Percentiles rank a stretch among this genome's conserved stretches.
Conservation (phyloP, 2,329 filamentous ascomycete genomes). For the Shiraia sp. region DNA sequence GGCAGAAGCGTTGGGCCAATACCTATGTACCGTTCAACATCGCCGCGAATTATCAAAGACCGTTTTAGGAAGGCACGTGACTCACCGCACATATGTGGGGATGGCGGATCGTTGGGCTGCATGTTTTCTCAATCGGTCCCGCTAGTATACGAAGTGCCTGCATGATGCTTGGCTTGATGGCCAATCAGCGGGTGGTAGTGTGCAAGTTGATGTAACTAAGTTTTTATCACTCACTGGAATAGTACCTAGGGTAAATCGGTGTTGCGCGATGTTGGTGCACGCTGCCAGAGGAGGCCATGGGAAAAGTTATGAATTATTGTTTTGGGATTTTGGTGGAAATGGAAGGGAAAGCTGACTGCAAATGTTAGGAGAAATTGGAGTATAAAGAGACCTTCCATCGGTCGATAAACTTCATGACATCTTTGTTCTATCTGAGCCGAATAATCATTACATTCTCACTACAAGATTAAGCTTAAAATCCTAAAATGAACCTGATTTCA, state of each 20-base stretch:
- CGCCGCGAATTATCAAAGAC: constrained; percentile 25
- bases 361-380: constrained; percentile 1
- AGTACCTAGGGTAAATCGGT: no score
- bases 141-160: constrained; percentile 1
- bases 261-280: no score
- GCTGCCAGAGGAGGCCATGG: no score
- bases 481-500: constrained; percentile 39
- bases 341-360: background rate
- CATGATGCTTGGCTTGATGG: background rate
- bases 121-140: no score
- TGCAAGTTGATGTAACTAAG: no score
- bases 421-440: no score
- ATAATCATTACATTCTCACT: constrained; percentile 1
- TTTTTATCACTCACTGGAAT: no score
- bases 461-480: background rate
- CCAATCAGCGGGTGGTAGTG: no score
- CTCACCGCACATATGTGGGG: no score
- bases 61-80: constrained; percentile 12
- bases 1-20: background rate
- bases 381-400: constrained; percentile 29
- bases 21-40: no score
- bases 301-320: no score
- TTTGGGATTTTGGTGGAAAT: background rate
- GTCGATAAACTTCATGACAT: constrained; percentile 14
- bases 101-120: no score